Conservation (phyloP, 2,329 filamentous ascomycete species). For the Pseudocercospora macadamiae region DNA sequence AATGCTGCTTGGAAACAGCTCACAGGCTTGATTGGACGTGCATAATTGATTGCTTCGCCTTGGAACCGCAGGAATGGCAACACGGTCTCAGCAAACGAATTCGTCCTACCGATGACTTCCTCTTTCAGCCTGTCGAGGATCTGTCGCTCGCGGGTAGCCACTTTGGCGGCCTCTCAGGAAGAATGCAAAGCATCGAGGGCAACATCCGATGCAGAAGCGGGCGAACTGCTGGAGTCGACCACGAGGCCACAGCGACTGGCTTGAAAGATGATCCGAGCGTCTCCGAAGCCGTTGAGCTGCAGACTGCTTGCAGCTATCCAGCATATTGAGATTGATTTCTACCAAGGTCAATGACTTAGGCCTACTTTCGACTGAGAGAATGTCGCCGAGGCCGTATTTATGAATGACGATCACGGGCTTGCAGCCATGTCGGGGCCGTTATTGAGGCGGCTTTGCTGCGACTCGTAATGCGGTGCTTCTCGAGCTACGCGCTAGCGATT, state of each 20-base stretch:
- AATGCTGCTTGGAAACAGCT: not conserved
- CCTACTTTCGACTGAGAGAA: not conserved
- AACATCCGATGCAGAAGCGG: constrained; percentile 1
- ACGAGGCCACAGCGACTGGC: not conserved
- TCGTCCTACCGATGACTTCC: not conserved
- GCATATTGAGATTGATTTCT: constrained; percentile 1
- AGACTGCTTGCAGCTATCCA: constrained; percentile 7
- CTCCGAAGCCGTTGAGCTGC: constrained; percentile 1
- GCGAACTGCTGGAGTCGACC: constrained; percentile 1
- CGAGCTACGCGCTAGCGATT: no score
- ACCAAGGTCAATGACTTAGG: not conserved
- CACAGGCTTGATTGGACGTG: not conserved
- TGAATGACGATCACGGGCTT: no score
- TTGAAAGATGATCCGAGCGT: not conserved
- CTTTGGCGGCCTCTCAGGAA: not conserved
- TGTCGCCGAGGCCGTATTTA: no score
- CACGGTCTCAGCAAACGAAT: not conserved
- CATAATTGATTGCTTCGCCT: not conserved
- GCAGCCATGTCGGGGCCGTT: no score
- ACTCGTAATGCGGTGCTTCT: no score
- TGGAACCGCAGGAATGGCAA: constrained; percentile 1
- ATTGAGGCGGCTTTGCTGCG: no score
- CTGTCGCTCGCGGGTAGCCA: not conserved
- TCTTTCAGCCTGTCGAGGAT: not conserved
- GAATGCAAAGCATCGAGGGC: not conserved